Percentiles rank a stretch among this genome's conserved stretches.
Conservation (phyloP, 306 rosid genomes). For the Luffa aegyptiaca region DNA sequence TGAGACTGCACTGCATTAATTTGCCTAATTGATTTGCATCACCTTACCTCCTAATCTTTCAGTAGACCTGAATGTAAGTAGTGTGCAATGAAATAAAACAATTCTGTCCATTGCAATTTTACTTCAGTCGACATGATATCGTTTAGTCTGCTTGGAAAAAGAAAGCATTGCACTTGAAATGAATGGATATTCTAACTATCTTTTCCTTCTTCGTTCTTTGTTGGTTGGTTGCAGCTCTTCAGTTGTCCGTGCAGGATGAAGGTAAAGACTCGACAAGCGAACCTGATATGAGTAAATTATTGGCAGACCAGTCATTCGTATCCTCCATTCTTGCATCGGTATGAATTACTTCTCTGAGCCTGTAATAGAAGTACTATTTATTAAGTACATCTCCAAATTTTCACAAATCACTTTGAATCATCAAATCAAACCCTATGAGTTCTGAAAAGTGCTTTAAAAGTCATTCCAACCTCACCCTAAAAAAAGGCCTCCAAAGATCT, state of each 20-base stretch:
- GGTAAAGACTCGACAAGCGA: slow-evolving; percentile 52
- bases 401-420: not conserved
- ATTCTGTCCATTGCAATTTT: not conserved
- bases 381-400: not conserved
- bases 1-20: not conserved
- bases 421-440: not conserved
- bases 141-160: not conserved
- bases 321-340: slow-evolving; percentile 93
- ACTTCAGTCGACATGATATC: not conserved
- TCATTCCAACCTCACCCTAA: not conserved
- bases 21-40: not conserved
- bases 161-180: not conserved
- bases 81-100: not conserved
- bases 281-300: slow-evolving; percentile 72
- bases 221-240: slow-evolving; percentile 54
- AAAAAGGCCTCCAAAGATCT: not conserved
- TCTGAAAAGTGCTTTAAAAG: not conserved
- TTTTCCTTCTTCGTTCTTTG: not conserved
- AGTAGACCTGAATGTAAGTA: not conserved
- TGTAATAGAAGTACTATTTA: not conserved
- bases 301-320: slow-evolving; percentile 92
- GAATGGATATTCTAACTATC: not conserved
- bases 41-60: not conserved
- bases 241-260: slow-evolving; percentile 69
- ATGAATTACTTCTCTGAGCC: slow-evolving; percentile 9